Evolutionary conservation across 345 rosid species (phyloP).

Genomic region (Erodium maritimum): DNA sequence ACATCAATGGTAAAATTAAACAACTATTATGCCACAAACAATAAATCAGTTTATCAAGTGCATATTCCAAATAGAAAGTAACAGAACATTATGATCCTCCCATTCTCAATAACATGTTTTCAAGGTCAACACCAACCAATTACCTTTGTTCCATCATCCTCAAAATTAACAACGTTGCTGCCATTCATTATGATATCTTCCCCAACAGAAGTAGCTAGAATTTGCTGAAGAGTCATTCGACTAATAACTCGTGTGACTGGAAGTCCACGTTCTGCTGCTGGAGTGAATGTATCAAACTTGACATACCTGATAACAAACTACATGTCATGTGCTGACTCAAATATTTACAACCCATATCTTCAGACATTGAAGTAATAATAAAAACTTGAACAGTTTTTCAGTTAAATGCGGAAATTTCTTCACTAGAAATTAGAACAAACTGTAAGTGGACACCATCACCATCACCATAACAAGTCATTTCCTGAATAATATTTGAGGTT

Average conservation of each 20-base stretch:
- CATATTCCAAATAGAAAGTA: constrained; percentile 1
- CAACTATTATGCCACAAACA: neutral
- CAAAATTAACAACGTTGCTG: constrained; percentile 74
- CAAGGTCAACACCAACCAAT: constrained; percentile 5
- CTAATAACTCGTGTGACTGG: constrained; percentile 89
- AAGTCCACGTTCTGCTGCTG: constrained; percentile 76
- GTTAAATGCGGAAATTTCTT: neutral
- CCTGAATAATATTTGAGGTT: no score
- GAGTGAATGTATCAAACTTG: constrained; percentile 93
- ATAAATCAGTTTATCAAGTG: constrained; percentile 4
- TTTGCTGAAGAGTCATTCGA: constrained; percentile 81
- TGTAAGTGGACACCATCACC: no score
- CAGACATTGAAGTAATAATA: neutral
- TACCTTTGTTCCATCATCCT: constrained; percentile 78
- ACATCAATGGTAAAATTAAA: neutral
- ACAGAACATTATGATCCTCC: neutral
- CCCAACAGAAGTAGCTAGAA: constrained; percentile 69
- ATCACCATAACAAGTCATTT: no score
- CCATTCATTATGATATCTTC: constrained; percentile 64
- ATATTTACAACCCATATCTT: neutral
- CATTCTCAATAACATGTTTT: neutral
- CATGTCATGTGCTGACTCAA: constrained; percentile 11
- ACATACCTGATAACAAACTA: constrained; percentile 48
- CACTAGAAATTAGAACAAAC: neutral
- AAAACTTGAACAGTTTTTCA: no score